Percentiles rank a stretch among this genome's conserved stretches.
These are phyloP conservation scores for Pleurotus platypus DNA, from an alignment of 768 basidiomycete genomes.

Conservation along the genomic window DNA sequence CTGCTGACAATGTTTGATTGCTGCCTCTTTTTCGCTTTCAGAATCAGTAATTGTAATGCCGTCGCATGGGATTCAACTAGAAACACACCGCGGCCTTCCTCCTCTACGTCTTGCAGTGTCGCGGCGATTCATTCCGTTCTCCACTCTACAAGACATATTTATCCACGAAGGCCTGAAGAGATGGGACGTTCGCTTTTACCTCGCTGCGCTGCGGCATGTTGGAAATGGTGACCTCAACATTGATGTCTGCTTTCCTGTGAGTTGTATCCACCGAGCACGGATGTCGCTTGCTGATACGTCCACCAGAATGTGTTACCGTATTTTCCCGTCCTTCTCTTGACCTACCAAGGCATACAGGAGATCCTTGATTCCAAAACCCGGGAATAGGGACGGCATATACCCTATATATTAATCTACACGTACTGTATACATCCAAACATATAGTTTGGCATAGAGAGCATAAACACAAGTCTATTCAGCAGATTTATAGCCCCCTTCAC, in stretches of 20 bases:
- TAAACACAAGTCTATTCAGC: background rate
- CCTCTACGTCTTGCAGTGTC: constrained; percentile 28
- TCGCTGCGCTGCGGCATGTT: constrained; percentile 43
- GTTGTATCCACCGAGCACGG: constrained; percentile 12
- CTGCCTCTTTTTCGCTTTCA: constrained; percentile 22
- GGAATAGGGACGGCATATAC: background rate
- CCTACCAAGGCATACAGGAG: constrained; percentile 61
- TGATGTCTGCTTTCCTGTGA: constrained; percentile 61
- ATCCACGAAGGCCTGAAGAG: constrained; percentile 72
- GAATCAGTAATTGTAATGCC: constrained; percentile 71
- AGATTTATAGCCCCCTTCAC: constrained; percentile 47
- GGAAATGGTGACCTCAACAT: constrained; percentile 27
- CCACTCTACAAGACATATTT: constrained; percentile 53
- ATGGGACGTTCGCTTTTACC: constrained; percentile 72
- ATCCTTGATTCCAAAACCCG: constrained; percentile 20
- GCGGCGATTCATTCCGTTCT: constrained; percentile 59
- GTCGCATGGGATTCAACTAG: constrained; percentile 69
- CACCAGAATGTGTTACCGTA: constrained; percentile 61
- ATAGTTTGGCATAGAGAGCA: background rate
- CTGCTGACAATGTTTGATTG: background rate
- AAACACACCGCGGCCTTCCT: constrained; percentile 61
- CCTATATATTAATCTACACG: background rate
- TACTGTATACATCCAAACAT: background rate
- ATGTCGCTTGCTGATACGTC: constrained; percentile 1
- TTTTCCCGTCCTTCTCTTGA: constrained; percentile 53